Evolutionary conservation across 129 eudicot genomes (phyloP), one percentile per base, ranked within the genome.

Genomic region (Pittosporum tobira): DNA sequence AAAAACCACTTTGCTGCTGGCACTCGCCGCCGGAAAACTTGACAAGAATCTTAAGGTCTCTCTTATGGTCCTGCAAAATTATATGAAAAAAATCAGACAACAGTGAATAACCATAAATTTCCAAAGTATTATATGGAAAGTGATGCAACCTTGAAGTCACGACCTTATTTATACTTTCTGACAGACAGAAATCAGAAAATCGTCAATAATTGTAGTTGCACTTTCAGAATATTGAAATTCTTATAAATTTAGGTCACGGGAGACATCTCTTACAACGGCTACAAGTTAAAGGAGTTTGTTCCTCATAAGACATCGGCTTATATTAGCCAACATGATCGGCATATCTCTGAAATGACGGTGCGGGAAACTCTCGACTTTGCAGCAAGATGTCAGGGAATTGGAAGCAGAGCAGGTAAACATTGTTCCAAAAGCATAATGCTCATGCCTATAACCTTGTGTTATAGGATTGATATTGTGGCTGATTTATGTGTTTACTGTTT

Each of bases 221-320:
- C 22, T 58, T 53, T 5, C 28, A n/a, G 21, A 58, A 5, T 53
- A 28, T 30, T 7, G 42, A 8, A 30, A 9, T 5, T 11, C 16
- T 26, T 45, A 20, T 26, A 19, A n/a, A 6, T 5, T 24, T 28
- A 63, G 59, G 59, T 36, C 48, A 63, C 46, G 6, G 68, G 68
- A 61, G 49, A 63, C 5, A 50, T 63, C 68, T 30, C 68, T 53
- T 63, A 63, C 47, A 63, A 63, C 23, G 68, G 68, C 22, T 63
- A 63, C 59, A 63, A 50, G 49, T 16, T 63, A n/a, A 36, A 63
- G 28, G 67, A 62, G 56, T 62, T 62, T 30, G 49, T 48, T 46
- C 57, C 67, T 5, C 55, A 62, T 14, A 63, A 63, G 47, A 63
- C 68, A 34, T 52, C 68, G 15, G 68, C 49, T 50, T 63, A 49